These are phyloP conservation scores for Sporothrix phasma DNA, from an alignment of 2,329 filamentous ascomycete species.

Conservation along the genomic window DNA sequence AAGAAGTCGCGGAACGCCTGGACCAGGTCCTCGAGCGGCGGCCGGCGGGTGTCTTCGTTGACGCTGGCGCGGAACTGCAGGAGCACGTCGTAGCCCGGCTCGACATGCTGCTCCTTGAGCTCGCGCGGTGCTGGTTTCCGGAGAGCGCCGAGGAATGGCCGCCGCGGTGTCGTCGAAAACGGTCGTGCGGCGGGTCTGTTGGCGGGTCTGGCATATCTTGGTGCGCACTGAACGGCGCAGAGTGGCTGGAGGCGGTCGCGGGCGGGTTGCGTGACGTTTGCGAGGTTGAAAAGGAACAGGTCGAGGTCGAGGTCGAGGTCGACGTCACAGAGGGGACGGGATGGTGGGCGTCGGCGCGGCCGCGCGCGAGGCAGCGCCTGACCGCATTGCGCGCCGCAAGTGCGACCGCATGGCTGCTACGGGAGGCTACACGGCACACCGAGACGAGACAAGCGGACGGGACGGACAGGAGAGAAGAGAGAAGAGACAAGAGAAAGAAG, in stretches of 20 bases:
- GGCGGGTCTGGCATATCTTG: not conserved
- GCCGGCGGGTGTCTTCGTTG: slow-evolving; percentile 54
- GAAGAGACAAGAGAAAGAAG: not conserved
- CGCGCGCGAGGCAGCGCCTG: slow-evolving; percentile 38
- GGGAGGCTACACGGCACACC: not conserved
- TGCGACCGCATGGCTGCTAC: slow-evolving; percentile 43
- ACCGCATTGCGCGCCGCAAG: slow-evolving; percentile 46
- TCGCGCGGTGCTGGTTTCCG: slow-evolving; percentile 50
- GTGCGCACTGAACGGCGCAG: not conserved
- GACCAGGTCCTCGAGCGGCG: slow-evolving; percentile 51
- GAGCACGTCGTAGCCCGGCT: slow-evolving; percentile 63
- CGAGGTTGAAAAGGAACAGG: not conserved
- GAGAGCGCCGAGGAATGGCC: slow-evolving; percentile 51
- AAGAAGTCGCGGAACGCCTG: slow-evolving; percentile 58
- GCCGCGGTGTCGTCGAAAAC: slow-evolving; percentile 23
- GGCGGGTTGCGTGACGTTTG: not conserved
- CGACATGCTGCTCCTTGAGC: slow-evolving; percentile 52
- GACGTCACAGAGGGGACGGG: not conserved
- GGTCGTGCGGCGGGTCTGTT: not conserved
- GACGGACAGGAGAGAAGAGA: no score
- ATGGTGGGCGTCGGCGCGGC: not conserved
- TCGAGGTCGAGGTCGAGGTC: not conserved
- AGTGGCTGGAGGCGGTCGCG: not conserved
- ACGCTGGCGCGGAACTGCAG: slow-evolving; percentile 56
- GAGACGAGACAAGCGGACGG: not conserved